Conservation (phyloP, 2,329 filamentous ascomycete species). For the Talaromyces sp. region DNA sequence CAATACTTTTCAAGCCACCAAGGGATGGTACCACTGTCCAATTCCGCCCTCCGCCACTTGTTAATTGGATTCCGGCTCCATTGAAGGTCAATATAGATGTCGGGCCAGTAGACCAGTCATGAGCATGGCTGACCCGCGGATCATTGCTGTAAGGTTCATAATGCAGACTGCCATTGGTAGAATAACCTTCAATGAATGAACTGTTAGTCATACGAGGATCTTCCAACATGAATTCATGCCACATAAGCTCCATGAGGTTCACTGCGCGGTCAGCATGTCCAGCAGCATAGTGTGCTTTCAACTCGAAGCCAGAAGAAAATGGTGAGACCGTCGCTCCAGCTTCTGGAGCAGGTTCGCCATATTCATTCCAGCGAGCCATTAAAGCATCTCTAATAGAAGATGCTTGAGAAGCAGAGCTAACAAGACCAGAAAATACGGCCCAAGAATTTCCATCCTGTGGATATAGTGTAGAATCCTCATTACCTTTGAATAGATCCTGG, state of each 20-base stretch:
- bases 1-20: conserved; percentile 21
- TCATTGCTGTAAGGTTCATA: conserved; percentile 48
- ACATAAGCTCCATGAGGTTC: conserved; percentile 42
- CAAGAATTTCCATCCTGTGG: conserved; percentile 4
- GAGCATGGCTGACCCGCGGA: conserved; percentile 43
- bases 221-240: conserved; percentile 50
- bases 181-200: conserved; percentile 49
- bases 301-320: conserved; percentile 39
- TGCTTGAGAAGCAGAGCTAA: not conserved
- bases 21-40: conserved; percentile 33
- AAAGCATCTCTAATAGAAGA: not conserved
- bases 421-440: not conserved
- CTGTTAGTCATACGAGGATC: conserved; percentile 49
- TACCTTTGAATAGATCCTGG: conserved; percentile 21
- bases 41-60: conserved; percentile 25
- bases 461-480: conserved; percentile 9
- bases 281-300: conserved; percentile 39
- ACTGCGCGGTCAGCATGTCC: conserved; percentile 32
- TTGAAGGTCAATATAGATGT: conserved; percentile 39
- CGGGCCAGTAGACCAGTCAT: conserved; percentile 48
- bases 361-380: conserved; percentile 35
- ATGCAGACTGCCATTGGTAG: conserved; percentile 39
- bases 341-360: conserved; percentile 43
- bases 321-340: conserved; percentile 35
- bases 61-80: conserved; percentile 36